Evolutionary conservation across 1,284 basidiomycete species (phyloP), one percentile per base, ranked within the genome.

Genomic region (Marasmius tenuissimus): DNA sequence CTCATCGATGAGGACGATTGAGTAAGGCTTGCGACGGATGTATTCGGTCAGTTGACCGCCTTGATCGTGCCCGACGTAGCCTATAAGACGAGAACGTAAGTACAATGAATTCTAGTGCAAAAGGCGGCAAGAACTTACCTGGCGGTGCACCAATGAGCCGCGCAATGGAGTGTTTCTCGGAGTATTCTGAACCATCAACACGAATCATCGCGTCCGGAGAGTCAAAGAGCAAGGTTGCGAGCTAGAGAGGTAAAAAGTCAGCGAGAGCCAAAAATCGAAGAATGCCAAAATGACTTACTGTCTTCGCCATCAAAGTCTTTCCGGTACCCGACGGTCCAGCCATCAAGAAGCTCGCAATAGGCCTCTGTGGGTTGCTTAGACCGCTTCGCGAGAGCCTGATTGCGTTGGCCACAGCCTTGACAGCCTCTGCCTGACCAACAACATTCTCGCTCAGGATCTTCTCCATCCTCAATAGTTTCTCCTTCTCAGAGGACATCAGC

Each of bases 41-140:
- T 94, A 94, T 78, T 97, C 95, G 4, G 95, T 96, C 52, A 97
- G 83, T 74, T 96, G 93, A 4, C 94, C 96, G 20, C 93, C 94
- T 60, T 90, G 84, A 70, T 97, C 94, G 73, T 97, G 88, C 2
- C 97, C 97, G 50, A 99, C 90, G 72, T 97, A 98, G 50, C 95
- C 90, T 48, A 89, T 87, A n/a, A 89, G 88, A 12, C 10, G 1
- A 91, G 85, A 50, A 91, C 91, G 57, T 93, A 86, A 57, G 93
- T 81, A 18, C 90, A 82, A 33, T 88, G 85, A 54, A 93, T 86
- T 9, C 88, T 86, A 70, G 93, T 92, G 72, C 64, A 22, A 47
- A 16, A n/a, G 45, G 11, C 16, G 4, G 22, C 27, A 53, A 39
- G 9, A 47, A 16, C 51, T 38, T 57, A 42, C 68, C 79, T 48